Evolutionary conservation across 2,329 filamentous ascomycete genomes (phyloP).

Genomic region (Fonsecaea erecta): DNA sequence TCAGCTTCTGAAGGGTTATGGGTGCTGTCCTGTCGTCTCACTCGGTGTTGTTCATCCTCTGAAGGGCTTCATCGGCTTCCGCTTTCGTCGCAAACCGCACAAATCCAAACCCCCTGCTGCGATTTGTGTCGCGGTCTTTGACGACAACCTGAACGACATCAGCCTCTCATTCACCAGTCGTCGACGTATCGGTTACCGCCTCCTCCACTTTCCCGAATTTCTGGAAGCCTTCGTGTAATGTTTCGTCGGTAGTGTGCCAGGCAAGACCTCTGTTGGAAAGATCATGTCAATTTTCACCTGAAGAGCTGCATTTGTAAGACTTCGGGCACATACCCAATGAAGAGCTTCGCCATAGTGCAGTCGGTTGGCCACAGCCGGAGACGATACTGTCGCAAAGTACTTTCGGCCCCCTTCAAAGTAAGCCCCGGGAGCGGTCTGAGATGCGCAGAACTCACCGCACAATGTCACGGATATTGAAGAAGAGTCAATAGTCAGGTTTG

Average conservation of each 20-base stretch:
- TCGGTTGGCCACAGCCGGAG: slow-evolving; percentile 7
- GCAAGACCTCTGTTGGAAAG: slow-evolving; percentile 76
- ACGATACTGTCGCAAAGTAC: slow-evolving; percentile 3
- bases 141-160: slow-evolving; percentile 75
- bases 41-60: slow-evolving; percentile 64
- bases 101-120: slow-evolving; percentile 96
- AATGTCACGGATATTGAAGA: slow-evolving; percentile 23
- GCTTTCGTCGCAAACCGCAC: slow-evolving; percentile 72
- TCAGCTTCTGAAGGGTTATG: slow-evolving; percentile 29
- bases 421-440: slow-evolving; percentile 21
- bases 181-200: slow-evolving; percentile 67
- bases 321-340: slow-evolving; percentile 36
- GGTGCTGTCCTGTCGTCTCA: slow-evolving; percentile 55
- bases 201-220: slow-evolving; percentile 90
- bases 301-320: slow-evolving; percentile 16
- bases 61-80: slow-evolving; percentile 51
- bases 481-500: slow-evolving; percentile 23
- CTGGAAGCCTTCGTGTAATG: slow-evolving; percentile 87
- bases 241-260: slow-evolving; percentile 94
- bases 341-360: slow-evolving; percentile 37
- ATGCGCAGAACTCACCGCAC: slow-evolving; percentile 24
- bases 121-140: slow-evolving; percentile 94
- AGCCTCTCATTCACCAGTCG: slow-evolving; percentile 32
- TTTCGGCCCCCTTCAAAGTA: slow-evolving; percentile 12
- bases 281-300: slow-evolving; percentile 20